Base-by-base conservation (phyloP, 257 asterid species). In the Ilex aquifolium region DNA sequence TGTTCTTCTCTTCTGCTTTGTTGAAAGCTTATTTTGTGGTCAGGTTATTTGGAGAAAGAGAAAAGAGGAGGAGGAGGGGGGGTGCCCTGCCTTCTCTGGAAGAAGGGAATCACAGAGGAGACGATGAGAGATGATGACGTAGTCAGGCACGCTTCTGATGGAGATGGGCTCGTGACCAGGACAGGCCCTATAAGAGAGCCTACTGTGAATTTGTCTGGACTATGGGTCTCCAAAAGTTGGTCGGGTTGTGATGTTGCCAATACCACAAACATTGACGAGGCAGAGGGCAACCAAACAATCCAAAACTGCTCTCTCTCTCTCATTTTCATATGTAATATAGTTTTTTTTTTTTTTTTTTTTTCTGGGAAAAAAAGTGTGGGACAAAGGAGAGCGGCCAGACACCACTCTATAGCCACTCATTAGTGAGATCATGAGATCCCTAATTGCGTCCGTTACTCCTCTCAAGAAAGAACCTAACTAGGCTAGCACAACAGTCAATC, bases 201-300 rank as follows among this genome's bases (percentile, higher is more conserved):
- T 53, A 29, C 53, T 65, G 56, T 13, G 31, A 31, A 27, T 56
- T 56, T 51, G 67, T 63, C 63, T 55, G 42, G 8, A 36, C 8
- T 36, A 4, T 36, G 65, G 69, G 66, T 68, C 51, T 69, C 63
- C 56, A 77, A 65, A 76, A 65, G 57, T 63, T 71, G 88, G 92
- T 82, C 88, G 86, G 88, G 17, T 40, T 49, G 6, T 71, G 93
- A 83, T 72, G 95, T 80, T 68, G 86, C 81, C 85, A 75, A 68
- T 61, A 70, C 95, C 62, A 67, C 31, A 53, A 65, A 75, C 80
- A 67, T 58, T 36, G 42, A 36, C 8, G 42, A 36, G 31, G 29
- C 16, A 54, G 55, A 76, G 68, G 79, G 65, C 77, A 74, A 60
- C 31, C 59, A 65, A 68, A 63, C 84, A 67, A n/a, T 42, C 27